Evolutionary conservation across 2,329 filamentous ascomycete species (phyloP).

Genomic region (Stagonosporopsis rhizophila): DNA sequence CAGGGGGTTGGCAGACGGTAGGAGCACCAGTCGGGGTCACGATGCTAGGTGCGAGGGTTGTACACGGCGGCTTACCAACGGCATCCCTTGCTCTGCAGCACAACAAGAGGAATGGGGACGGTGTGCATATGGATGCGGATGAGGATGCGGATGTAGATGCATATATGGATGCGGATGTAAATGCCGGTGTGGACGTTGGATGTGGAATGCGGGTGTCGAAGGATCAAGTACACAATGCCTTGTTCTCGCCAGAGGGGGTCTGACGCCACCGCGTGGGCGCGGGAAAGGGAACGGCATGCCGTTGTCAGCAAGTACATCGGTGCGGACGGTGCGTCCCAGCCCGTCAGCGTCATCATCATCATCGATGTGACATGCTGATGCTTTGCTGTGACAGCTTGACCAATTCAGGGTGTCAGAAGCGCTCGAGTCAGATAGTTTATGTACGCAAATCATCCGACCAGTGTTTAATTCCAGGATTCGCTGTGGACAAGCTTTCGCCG

Average conservation of each 20-base stretch:
- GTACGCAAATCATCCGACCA: background rate
- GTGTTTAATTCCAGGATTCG: background rate
- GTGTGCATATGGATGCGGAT: background rate
- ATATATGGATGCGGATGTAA: no score
- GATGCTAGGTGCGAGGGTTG: constrained; percentile 1
- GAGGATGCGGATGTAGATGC: background rate
- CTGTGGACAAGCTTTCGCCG: background rate
- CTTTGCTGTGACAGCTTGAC: background rate
- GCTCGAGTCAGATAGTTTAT: background rate
- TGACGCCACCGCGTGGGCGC: constrained; percentile 11
- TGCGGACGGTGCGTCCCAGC: constrained; percentile 27
- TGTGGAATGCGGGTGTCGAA: background rate
- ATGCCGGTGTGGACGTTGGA: background rate
- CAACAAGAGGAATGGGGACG: background rate
- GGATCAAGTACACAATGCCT: constrained; percentile 1
- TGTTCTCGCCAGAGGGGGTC: background rate
- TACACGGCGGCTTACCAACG: constrained; percentile 3
- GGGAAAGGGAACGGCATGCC: constrained; percentile 12
- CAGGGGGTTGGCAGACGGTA: background rate
- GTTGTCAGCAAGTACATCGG: constrained; percentile 9
- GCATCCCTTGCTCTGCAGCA: constrained; percentile 3
- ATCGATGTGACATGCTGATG: constrained; percentile 26
- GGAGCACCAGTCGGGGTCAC: background rate
- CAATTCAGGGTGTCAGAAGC: constrained; percentile 4
- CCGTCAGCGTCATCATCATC: constrained; percentile 15